Evolutionary conservation across 2,329 filamentous ascomycete species (phyloP).

Genomic region (Calonectria leucothoes): DNA sequence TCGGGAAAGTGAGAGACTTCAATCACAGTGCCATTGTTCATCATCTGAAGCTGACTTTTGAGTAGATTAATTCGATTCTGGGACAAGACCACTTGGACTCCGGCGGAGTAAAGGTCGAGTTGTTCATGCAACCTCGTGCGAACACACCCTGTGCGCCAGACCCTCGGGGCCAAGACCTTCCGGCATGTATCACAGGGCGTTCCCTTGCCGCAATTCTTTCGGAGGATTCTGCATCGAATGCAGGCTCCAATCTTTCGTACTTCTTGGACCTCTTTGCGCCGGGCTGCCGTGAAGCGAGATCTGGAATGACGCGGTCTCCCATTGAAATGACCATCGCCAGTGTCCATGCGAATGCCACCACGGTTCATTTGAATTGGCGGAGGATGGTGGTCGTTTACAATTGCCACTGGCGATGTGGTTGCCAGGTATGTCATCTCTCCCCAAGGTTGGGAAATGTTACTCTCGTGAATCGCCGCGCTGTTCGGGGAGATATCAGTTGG

Average conservation of each 20-base stretch:
- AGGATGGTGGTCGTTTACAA: constrained; percentile 45
- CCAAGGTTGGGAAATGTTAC: constrained; percentile 57
- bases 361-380: constrained; percentile 49
- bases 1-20: constrained; percentile 71
- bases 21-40: constrained; percentile 61
- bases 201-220: constrained; percentile 75
- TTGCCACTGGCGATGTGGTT: constrained; percentile 46
- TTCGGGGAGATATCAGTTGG: constrained; percentile 37
- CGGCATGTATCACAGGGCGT: constrained; percentile 72
- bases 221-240: constrained; percentile 73
- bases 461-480: constrained; percentile 37
- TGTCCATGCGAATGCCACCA: constrained; percentile 67
- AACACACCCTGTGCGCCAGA: constrained; percentile 75
- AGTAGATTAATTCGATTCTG: constrained; percentile 68
- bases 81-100: constrained; percentile 71
- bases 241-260: constrained; percentile 74
- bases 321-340: constrained; percentile 54
- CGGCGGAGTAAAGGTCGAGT: constrained; percentile 72
- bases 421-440: constrained; percentile 64
- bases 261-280: constrained; percentile 74
- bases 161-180: constrained; percentile 71
- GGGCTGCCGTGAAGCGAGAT: constrained; percentile 66
- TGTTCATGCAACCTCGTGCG: constrained; percentile 71
- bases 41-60: constrained; percentile 62
- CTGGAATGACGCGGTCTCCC: constrained; percentile 65